phyloP scores from a whole-genome alignment of 768 basidiomycete species.

The Pulveroboletus sp. region DNA sequence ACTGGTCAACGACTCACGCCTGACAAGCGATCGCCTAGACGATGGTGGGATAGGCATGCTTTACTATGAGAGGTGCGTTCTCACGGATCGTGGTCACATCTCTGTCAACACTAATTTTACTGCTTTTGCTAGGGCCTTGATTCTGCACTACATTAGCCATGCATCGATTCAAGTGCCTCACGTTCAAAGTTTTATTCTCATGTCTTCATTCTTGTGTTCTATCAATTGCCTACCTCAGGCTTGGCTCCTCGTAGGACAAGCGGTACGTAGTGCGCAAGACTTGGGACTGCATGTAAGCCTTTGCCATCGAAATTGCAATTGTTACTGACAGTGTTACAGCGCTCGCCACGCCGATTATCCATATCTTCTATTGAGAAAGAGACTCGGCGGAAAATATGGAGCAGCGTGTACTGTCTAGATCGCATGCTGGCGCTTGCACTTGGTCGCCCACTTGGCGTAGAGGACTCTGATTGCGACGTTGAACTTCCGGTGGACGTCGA shows the following conservation, averaged over 20 bases:
- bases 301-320: neutral
- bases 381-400: conserved; percentile 88
- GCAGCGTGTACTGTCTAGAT: conserved; percentile 87
- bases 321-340: conserved; percentile 41
- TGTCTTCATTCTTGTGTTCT: conserved; percentile 89
- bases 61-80: conserved; percentile 76
- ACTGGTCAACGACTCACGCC: conserved; percentile 68
- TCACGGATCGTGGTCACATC: neutral
- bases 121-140: conserved; percentile 58
- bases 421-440: conserved; percentile 90
- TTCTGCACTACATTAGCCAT: conserved; percentile 89
- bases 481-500: conserved; percentile 81
- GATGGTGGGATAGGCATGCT: conserved; percentile 88
- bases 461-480: conserved; percentile 88
- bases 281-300: conserved; percentile 81
- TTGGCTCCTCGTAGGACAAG: conserved; percentile 90
- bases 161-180: conserved; percentile 80
- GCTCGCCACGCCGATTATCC: conserved; percentile 71
- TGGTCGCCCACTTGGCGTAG: conserved; percentile 82
- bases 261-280: conserved; percentile 85
- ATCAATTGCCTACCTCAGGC: conserved; percentile 92
- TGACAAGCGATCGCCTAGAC: conserved; percentile 55
- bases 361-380: conserved; percentile 79
- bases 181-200: conserved; percentile 84
- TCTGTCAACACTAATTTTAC: neutral